Evolutionary conservation across 148 eudicot genomes (phyloP), one percentile per base, ranked within the genome.

Genomic region (Silene conica): DNA sequence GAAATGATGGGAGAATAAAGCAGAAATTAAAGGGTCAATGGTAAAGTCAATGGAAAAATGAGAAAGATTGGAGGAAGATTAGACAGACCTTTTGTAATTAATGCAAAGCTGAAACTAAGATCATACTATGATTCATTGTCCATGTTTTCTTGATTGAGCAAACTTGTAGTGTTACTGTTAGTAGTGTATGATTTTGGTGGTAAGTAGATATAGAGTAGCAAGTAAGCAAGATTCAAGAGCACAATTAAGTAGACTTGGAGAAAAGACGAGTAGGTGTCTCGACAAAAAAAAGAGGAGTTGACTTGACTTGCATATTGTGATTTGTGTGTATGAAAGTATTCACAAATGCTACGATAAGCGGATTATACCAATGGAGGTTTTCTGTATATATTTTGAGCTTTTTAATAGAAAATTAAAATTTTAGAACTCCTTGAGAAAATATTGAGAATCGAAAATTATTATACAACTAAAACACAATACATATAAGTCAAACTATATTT

Each of bases 61-160:
- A n/a, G n/a, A n/a, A 73, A 45, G 14, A 22, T 16, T 38, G 46
- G 43, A 66, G 19, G 1, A 28, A 65, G 68, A 10, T 45, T 61
- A 34, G 58, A 80, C 82, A 75, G 73, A 80, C 79, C 71, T 68
- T 68, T 12, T 11, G 18, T 10, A 67, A 43, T 43, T 71, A n/a
- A 55, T 2, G n/a, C 8, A 46, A 57, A 45, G 73, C 68, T 28
- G 45, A 76, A 72, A 59, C 54, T 3, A 67, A 22, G 61, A 61
- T 58, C 16, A 10, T 67, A 20, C 12, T 41, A 19, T 20, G 25
- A 20, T 59, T 16, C 0, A 3, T 38, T 65, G 12, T 41, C 8
- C 70, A 46, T 68, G 71, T 45, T 68, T 63, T 43, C 3, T 26
- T 75, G 60, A 31, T 21, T 34, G 26, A 58, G 60, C 60, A 60